Evolutionary conservation across 73 alveolate species (phyloP).

Genomic region (Tetrahymena thermophila): DNA sequence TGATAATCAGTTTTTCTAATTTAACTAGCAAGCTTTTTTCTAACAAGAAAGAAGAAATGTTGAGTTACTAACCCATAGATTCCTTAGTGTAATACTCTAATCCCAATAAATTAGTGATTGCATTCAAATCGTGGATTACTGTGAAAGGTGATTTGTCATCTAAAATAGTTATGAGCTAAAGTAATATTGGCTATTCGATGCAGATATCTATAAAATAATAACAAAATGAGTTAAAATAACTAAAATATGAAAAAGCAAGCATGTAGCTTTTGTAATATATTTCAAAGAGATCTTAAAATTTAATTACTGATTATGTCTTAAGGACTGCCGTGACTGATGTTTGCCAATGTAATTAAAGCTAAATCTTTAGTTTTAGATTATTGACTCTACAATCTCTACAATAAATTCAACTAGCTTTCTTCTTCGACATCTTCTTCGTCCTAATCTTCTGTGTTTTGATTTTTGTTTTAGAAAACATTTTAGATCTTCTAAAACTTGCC

Average conservation of each 20-base stretch:
- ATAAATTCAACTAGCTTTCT: neutral
- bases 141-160: neutral
- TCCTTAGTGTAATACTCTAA: neutral
- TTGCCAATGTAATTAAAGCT: neutral
- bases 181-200: neutral
- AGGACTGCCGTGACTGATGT: neutral
- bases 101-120: neutral
- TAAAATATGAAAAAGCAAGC: neutral
- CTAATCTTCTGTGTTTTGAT: neutral
- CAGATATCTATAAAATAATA: neutral
- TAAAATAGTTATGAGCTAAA: neutral
- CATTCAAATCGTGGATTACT: neutral
- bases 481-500: neutral
- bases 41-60: neutral
- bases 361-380: neutral
- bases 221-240: neutral
- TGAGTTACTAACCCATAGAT: neutral
- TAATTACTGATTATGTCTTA: neutral
- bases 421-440: neutral
- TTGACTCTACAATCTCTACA: neutral
- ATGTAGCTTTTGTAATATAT: neutral
- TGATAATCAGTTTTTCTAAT: neutral
- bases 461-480: neutral
- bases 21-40: neutral
- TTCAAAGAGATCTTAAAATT: neutral